Evolutionary conservation across 2,329 filamentous ascomycete species (phyloP), one percentile per base, ranked within the genome.

Genomic region (Biscogniauxia sp.): DNA sequence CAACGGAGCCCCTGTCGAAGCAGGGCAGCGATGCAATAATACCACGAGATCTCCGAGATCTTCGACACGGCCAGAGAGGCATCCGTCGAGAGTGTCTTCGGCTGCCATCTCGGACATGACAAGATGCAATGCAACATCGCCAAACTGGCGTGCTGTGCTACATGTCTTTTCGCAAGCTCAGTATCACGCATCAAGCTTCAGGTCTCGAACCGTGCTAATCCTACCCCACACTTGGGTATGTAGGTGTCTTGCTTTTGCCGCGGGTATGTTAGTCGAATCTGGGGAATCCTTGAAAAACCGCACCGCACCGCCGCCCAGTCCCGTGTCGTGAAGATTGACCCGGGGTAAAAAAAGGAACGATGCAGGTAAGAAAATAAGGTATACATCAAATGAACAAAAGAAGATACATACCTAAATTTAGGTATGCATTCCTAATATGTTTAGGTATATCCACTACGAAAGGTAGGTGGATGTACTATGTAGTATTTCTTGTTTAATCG

Each of bases 61-160:
- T 62, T 60, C 32, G 23, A 23, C 51, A 58, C 55, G 61, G 61
- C 65, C 65, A 60, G 64, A 62, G 63, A 64, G 59, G 58, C 63
- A 67, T 62, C 63, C 65, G 61, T 55, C 64, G 56, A 55, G 50
- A 56, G 62, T 13, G 7, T 52, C 51, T 19, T 63, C 59, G 61
- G 63, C 58, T 62, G 57, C 62, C 64, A 67, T 66, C 59, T 66
- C 62, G 61, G 64, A 67, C 61, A 64, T 66, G 58, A 61, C 54
- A 51, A 51, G 55, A 65, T 61, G 65, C 65, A 64, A 66, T 64
- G 62, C 62, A 63, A 65, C 61, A 41, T 55, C 58, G 64, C 61
- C 28, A 25, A 25, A 60, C 45, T 51, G 51, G 32, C 20, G 51
- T 26, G 32, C 37, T 23, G 37, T 17, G 37, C 37, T 45, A n/a